These are phyloP conservation scores for Phytophthora meadii DNA, from an alignment of 352 stramenopile species.

Conservation along the genomic window DNA sequence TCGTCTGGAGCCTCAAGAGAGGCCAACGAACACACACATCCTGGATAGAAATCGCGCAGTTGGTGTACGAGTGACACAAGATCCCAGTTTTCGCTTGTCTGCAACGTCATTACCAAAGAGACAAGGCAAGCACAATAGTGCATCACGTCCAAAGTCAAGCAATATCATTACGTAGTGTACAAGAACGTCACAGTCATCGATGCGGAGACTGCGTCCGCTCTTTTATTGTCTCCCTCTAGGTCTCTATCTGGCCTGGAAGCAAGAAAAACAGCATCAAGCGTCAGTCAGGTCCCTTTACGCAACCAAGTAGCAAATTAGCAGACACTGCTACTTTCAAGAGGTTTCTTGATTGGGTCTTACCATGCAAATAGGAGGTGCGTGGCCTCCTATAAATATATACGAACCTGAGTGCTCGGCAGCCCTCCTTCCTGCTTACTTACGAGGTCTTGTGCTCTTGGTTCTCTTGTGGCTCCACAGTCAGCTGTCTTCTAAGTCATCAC, in stretches of 20 bases:
- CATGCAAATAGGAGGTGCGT: conserved; percentile 47
- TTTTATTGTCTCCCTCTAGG: conserved; percentile 40
- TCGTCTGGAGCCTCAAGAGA: conserved; percentile 68
- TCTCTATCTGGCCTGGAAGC: conserved; percentile 32
- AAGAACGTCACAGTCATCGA: conserved; percentile 25
- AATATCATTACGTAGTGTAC: conserved; percentile 47
- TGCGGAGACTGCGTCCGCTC: conserved; percentile 17
- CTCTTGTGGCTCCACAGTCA: conserved; percentile 21
- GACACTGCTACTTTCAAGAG: conserved; percentile 28
- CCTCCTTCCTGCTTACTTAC: conserved; percentile 39
- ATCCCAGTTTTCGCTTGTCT: conserved; percentile 16
- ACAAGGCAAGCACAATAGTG: conserved; percentile 8
- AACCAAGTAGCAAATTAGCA: conserved; percentile 13
- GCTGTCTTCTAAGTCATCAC: conserved; percentile 53
- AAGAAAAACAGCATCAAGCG: conserved; percentile 23
- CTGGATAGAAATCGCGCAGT: conserved; percentile 80
- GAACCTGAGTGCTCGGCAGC: conserved; percentile 40
- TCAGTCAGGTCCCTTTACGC: conserved; percentile 19
- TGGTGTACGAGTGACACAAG: conserved; percentile 60
- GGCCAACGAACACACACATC: conserved; percentile 53
- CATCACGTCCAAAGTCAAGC: conserved; percentile 25
- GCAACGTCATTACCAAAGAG: neutral
- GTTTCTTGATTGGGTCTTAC: conserved; percentile 47
- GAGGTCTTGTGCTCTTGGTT: conserved; percentile 24
- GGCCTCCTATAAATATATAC: conserved; percentile 65